Percentiles rank a stretch among this genome's conserved stretches.
These are phyloP conservation scores for Botrytis porri DNA, from an alignment of 2,329 filamentous ascomycete genomes.

Conservation along the genomic window DNA sequence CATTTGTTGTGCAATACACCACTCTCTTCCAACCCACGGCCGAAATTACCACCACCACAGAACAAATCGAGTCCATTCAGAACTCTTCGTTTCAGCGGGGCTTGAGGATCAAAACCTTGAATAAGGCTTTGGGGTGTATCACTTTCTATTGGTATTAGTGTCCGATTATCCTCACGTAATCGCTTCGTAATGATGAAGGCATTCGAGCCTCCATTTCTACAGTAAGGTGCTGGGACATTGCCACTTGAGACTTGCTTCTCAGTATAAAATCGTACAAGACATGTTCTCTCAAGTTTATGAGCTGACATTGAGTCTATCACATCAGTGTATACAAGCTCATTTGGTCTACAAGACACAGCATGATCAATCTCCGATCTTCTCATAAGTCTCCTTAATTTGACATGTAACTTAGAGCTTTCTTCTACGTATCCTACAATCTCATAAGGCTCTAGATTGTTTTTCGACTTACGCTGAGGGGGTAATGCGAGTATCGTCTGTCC, in stretches of 20 bases:
- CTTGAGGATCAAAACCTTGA: conserved; percentile 54
- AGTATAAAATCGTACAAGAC: conserved; percentile 56
- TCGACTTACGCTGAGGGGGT: conserved; percentile 44
- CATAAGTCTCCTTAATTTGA: conserved; percentile 51
- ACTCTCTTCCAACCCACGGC: conserved; percentile 71
- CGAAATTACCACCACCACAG: conserved; percentile 75
- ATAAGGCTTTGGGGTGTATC: conserved; percentile 42
- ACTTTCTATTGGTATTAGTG: conserved; percentile 39
- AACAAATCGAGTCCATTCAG: conserved; percentile 69
- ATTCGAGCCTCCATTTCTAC: conserved; percentile 61
- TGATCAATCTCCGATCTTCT: conserved; percentile 47
- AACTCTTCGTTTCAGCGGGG: conserved; percentile 35
- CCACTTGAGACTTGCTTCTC: conserved; percentile 35
- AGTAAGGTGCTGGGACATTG: conserved; percentile 60
- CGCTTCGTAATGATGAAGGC: conserved; percentile 60
- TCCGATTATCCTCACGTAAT: conserved; percentile 34
- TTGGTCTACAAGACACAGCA: conserved; percentile 28
- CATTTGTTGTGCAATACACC: conserved; percentile 62
- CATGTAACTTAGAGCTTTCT: conserved; percentile 32
- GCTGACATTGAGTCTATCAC: conserved; percentile 42
- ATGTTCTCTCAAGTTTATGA: conserved; percentile 51
- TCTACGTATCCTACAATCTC: conserved; percentile 49
- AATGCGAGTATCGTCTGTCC: conserved; percentile 56
- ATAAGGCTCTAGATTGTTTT: conserved; percentile 54
- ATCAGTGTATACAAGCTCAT: conserved; percentile 54